A percentile compares a stretch with the other conserved stretches of the same genome.
Evolutionary conservation across 2,329 filamentous ascomycete genomes (phyloP).

Genomic region (Ceratocystis diversiconidia): DNA sequence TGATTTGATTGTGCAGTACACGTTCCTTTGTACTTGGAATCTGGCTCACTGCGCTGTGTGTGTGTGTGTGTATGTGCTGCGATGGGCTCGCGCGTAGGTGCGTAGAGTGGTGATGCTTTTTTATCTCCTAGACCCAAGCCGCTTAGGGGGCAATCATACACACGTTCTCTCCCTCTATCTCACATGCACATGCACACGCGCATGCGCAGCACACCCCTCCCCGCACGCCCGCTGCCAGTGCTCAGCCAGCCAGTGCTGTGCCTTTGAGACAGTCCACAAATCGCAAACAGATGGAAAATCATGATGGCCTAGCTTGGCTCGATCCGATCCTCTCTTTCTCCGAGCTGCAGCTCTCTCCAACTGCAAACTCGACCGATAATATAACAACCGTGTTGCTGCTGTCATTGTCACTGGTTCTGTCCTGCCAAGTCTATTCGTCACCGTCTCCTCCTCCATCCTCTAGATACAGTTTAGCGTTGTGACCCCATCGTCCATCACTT

Average conservation of each 20-base stretch:
- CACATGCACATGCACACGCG: neutral
- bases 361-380: neutral
- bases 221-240: neutral
- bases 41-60: neutral
- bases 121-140: neutral
- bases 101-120: neutral
- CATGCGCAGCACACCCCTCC: neutral
- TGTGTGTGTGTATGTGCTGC: neutral
- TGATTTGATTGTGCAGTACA: neutral
- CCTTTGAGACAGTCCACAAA: neutral
- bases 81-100: neutral
- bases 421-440: neutral
- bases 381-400: neutral
- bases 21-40: neutral
- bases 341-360: neutral
- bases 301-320: neutral
- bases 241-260: neutral
- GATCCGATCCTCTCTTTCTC: constrained; percentile 6
- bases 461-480: neutral
- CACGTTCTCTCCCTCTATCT: neutral
- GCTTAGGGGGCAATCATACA: neutral
- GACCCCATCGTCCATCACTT: neutral
- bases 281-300: neutral
- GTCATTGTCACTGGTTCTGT: neutral
- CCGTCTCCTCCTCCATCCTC: neutral